Conservation (phyloP, 805 yeast genomes). For the Saccharomycopsis guyanensis region DNA sequence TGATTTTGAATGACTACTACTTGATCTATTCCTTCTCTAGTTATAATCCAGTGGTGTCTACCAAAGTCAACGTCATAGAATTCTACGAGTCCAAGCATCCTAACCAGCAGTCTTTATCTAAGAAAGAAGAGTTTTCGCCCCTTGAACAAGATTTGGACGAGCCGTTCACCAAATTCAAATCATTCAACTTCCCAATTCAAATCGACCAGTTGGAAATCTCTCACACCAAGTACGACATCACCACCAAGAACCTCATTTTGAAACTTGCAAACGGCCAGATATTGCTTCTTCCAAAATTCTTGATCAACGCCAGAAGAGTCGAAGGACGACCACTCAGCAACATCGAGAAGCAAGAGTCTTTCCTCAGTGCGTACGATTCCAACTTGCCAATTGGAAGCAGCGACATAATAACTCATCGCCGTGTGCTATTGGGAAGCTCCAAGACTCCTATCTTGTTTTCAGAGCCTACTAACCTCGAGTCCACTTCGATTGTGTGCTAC, state of each 20-base stretch:
- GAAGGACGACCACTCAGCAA: constrained; percentile 43
- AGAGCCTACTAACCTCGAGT: constrained; percentile 64
- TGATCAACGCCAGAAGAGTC: constrained; percentile 49
- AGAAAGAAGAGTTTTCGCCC: constrained; percentile 26
- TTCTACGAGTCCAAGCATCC: constrained; percentile 61
- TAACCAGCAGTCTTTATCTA: constrained; percentile 32
- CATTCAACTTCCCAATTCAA: constrained; percentile 57
- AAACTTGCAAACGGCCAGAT: constrained; percentile 56
- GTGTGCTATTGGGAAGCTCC: constrained; percentile 26
- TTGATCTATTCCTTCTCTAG: constrained; percentile 60
- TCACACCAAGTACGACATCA: constrained; percentile 55
- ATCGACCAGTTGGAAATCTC: constrained; percentile 48
- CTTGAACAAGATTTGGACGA: constrained; percentile 28
- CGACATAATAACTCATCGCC: constrained; percentile 43
- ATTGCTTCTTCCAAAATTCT: constrained; percentile 58
- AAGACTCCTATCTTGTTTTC: constrained; percentile 32
- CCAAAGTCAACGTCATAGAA: constrained; percentile 65
- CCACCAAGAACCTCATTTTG: constrained; percentile 57
- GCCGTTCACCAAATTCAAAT: constrained; percentile 45
- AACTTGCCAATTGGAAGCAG: constrained; percentile 40
- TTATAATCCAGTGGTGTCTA: constrained; percentile 39
- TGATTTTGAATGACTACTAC: constrained; percentile 80
- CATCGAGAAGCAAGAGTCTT: constrained; percentile 51
- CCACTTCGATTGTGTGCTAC: constrained; percentile 66
- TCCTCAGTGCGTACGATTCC: constrained; percentile 59